Evolutionary conservation across 371 early-diverging fungal species (phyloP), one percentile per base, ranked within the genome.

Genomic region (Mucor mucedo): DNA sequence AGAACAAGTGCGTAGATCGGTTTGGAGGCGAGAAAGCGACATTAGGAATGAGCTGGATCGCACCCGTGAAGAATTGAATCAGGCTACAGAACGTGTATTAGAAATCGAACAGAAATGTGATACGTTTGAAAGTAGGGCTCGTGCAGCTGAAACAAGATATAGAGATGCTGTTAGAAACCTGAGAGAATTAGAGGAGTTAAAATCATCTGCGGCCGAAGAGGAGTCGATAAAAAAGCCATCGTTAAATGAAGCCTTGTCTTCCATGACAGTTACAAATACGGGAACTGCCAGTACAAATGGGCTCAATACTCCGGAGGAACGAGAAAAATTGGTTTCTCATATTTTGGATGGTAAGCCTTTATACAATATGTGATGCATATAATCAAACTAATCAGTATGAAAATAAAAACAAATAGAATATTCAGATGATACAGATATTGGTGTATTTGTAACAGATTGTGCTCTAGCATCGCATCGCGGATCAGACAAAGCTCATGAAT

Each of bases 401-500:
- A 35, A 35, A 35, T 35, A 35, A 4, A 35, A 35, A 35, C 35
- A 35, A 35, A 35, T 62, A 87, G 89, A 87, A 49, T 89, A 87
- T 58, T 62, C 85, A 2, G 85, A 89, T 63, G 87, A 88, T 55
- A 74, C 83, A 33, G 80, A 83, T 6, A 89, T 93, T 50, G 84
- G 89, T 52, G 90, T 87, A 21, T 73, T 93, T 71, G 92, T 93
- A 0, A 58, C 65, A 21, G 91, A 93, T 52, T 86, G 88, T 38
- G 91, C 90, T 6, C 55, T 74, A 42, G 86, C 86, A 9, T 84
- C 87, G 4, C 88, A 91, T 63, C 86, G 93, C 5, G 82, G 84
- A 28, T 60, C 75, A 11, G 92, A 93, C 16, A 93, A 93, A 61
- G 93, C 89, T 10, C 72, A 79, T n/a, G 91, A 92, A 63, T 93